phyloP scores from a whole-genome alignment of 768 basidiomycete species.

The Pleurotus platypus region DNA sequence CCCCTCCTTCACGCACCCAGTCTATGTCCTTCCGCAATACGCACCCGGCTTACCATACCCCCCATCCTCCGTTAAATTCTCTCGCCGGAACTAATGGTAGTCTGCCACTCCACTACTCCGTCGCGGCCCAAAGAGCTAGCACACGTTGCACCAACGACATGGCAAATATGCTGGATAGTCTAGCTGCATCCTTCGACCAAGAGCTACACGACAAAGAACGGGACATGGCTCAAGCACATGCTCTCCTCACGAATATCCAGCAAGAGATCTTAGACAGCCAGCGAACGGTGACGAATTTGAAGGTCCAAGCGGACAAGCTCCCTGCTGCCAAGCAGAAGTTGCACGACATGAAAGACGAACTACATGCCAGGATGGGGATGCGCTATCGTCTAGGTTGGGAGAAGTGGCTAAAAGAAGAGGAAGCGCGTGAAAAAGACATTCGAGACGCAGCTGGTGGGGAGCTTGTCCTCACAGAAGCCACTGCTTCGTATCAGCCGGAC shows the following conservation, averaged over 20 bases:
- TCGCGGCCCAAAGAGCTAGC: conserved; percentile 81
- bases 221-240: conserved; percentile 86
- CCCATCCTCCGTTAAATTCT: conserved; percentile 34
- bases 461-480: conserved; percentile 41
- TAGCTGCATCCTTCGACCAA: conserved; percentile 88
- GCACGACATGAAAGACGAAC: conserved; percentile 57
- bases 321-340: conserved; percentile 56
- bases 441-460: conserved; percentile 61
- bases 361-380: conserved; percentile 74
- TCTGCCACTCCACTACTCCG: conserved; percentile 79
- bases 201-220: conserved; percentile 91
- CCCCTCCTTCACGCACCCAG: conserved; percentile 62
- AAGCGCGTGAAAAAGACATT: conserved; percentile 67
- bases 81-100: conserved; percentile 54
- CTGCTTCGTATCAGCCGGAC: conserved; percentile 42
- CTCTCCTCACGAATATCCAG: conserved; percentile 81
- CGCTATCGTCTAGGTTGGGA: conserved; percentile 88
- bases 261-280: conserved; percentile 87
- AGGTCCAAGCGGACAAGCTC: conserved; percentile 63
- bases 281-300: conserved; percentile 67
- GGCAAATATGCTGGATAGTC: conserved; percentile 78
- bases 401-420: conserved; percentile 88
- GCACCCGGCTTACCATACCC: conserved; percentile 55
- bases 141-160: conserved; percentile 85
- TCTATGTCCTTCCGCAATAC: conserved; percentile 74